Evolutionary conservation across 31 red algal genomes (phyloP).

Genomic region (Asparagopsis taxiformis): DNA sequence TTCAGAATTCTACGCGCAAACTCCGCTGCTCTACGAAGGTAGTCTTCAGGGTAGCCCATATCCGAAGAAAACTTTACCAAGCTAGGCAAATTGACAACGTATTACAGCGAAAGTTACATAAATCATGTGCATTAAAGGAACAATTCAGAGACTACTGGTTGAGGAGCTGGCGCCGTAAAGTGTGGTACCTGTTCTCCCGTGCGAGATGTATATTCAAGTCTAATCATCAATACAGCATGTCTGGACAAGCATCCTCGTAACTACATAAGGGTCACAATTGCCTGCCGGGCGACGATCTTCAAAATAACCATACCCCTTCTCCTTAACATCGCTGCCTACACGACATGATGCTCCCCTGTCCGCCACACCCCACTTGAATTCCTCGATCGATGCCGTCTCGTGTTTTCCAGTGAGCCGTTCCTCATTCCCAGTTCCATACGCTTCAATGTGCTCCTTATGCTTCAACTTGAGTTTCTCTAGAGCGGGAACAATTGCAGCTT

Average conservation of each 20-base stretch:
- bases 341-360: constrained; percentile 84
- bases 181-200: no score
- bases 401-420: constrained; percentile 81
- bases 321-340: constrained; percentile 65
- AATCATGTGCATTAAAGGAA: no score
- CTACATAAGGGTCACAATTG: constrained; percentile 93
- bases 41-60: no score
- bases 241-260: constrained; percentile 81
- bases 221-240: constrained; percentile 85
- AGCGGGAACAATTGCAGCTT: constrained; percentile 58
- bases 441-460: constrained; percentile 88
- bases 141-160: no score
- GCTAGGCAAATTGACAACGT: no score
- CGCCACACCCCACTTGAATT: constrained; percentile 87
- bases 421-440: constrained; percentile 90
- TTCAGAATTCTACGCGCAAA: no score
- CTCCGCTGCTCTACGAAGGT: no score
- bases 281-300: constrained; percentile 93
- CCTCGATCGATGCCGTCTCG: constrained; percentile 88
- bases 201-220: no score
- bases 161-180: no score
- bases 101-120: no score
- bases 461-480: constrained; percentile 69
- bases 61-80: no score
- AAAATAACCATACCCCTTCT: constrained; percentile 91